Base-by-base conservation (phyloP, 805 yeast genomes). In the Yamadazyma paraphyllophila region DNA sequence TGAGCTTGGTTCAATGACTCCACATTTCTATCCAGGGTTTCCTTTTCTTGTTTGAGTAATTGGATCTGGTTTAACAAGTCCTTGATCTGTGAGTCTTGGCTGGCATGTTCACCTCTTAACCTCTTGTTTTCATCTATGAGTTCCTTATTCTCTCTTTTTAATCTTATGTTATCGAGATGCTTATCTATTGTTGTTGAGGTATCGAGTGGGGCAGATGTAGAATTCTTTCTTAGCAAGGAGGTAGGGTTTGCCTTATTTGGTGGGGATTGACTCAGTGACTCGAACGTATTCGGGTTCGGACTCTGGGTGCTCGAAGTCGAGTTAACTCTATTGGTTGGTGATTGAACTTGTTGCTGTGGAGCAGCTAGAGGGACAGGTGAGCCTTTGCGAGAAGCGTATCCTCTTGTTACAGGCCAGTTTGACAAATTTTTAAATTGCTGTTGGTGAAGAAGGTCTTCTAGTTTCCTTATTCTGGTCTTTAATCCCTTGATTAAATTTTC, bases 381-480 rank as follows among this genome's bases (percentile, higher is more conserved):
- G 26, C 30, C 43, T 15, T 30, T 43, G 7, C 12, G 16, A 5
- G 42, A 27, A 12, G 39, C 3, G 27, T 44, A 44, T 7, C 41
- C 32, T 41, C 62, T 51, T 7, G 62, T 61, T 7, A 67, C 70
- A 4, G 74, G 78, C 76, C 65, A 73, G 55, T 48, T 76, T 27
- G 72, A 73, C 32, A 81, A 68, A 42, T 80, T 77, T 38, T 76
- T 75, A 56, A 76, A 81, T 51, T 80, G 88, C 44, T 81, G 85
- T 50, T 86, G 88, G 59, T 89, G 94, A 12, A 90, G 65, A 32
- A 89, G 63, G 44, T 80, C 83, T 54, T 90, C 97, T 43, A 92
- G 73, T 53, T 85, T 85, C 50, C 79, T 80, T 34, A 92, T 87
- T 43, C 96, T 69, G 9, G 78, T 63, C 59, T 84, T 84, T 51